Base-by-base conservation (phyloP, 2,329 filamentous ascomycete species). In the Zymoseptoria brevis region DNA sequence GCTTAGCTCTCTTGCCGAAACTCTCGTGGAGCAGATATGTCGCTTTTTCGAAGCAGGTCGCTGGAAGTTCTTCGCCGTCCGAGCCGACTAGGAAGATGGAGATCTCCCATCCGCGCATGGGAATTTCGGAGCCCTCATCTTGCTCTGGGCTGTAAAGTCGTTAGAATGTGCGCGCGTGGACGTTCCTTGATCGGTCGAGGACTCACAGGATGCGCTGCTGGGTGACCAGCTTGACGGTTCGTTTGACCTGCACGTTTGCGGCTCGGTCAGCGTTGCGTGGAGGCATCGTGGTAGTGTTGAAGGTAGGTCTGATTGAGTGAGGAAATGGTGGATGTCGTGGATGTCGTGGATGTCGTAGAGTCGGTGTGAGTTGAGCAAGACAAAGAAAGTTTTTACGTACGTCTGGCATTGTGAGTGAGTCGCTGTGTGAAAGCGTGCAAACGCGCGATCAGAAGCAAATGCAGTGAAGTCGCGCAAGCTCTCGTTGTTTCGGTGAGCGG, bases 21-120 rank as follows among this genome's bases (percentile, higher is more conserved):
- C 90, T 94, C 35, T 94, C 93, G 75, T 99, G 94, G 29, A 99
- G 83, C 71, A 90, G 89, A 79, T 96, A 99, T 58, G 87, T 87
- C 50, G 89, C 93, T 79, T 96, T 96, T 72, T 90, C 89, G 78
- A 96, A 97, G 75, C 91, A 84, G 66, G 79, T 89, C 57, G 93
- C 91, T 7, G 88, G 83, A 55, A 90, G 82, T 75, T 95, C 87
- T 67, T 94, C 89, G 67, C 91, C 92, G 64, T 89, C 85, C 68
- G 95, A 88, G 66, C 96, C 91, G 57, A 96, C 75, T 56, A 97
- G 75, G 76, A 84, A 90, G 67, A 99, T 80, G 75, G 88, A 87
- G 73, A 97, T 89, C 66, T 84, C 91, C 94, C 94, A 99, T 76
- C 85, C 81, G 74, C 94, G 87, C 84, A 96, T 92, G 9, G 94